A percentile compares a stretch with the other conserved stretches of the same genome.
phyloP scores from a whole-genome alignment of 1,284 basidiomycete species.

The Ganoderma lingzhi region DNA sequence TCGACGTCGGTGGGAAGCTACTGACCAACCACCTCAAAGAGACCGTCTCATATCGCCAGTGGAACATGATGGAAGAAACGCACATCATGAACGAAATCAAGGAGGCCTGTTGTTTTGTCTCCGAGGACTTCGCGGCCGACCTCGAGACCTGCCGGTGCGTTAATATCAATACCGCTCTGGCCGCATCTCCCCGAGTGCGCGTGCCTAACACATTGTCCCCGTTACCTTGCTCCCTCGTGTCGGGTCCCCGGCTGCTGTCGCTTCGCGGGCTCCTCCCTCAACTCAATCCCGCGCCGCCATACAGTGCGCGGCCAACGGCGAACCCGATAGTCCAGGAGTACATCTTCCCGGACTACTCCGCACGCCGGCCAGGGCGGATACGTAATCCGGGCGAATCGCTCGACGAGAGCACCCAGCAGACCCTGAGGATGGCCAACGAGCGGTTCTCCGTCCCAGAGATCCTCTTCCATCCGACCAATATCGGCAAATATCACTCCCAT shows the following conservation, averaged over 20 bases:
- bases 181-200: conserved; percentile 11
- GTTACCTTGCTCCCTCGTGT: conserved; percentile 11
- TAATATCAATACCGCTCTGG: conserved; percentile 29
- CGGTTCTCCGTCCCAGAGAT: conserved; percentile 91
- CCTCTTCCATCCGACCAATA: conserved; percentile 88
- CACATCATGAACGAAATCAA: conserved; percentile 93
- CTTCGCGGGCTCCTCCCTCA: conserved; percentile 1
- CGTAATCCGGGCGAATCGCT: conserved; percentile 60
- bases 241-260: conserved; percentile 3
- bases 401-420: conserved; percentile 70
- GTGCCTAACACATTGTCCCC: conserved; percentile 15
- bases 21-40: conserved; percentile 96
- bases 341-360: conserved; percentile 87
- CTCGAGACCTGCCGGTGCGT: conserved; percentile 83
- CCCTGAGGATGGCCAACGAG: conserved; percentile 89
- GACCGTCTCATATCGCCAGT: conserved; percentile 92
- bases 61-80: conserved; percentile 98
- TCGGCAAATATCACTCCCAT: conserved; percentile 62
- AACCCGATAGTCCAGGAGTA: conserved; percentile 88
- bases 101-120: conserved; percentile 88
- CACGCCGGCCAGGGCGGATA: conserved; percentile 74
- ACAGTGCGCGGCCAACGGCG: conserved; percentile 54
- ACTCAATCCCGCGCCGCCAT: conserved; percentile 16
- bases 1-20: conserved; percentile 94
- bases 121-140: conserved; percentile 76